phyloP scores from a whole-genome alignment of 768 basidiomycete genomes.

The Leccinum boreale region DNA sequence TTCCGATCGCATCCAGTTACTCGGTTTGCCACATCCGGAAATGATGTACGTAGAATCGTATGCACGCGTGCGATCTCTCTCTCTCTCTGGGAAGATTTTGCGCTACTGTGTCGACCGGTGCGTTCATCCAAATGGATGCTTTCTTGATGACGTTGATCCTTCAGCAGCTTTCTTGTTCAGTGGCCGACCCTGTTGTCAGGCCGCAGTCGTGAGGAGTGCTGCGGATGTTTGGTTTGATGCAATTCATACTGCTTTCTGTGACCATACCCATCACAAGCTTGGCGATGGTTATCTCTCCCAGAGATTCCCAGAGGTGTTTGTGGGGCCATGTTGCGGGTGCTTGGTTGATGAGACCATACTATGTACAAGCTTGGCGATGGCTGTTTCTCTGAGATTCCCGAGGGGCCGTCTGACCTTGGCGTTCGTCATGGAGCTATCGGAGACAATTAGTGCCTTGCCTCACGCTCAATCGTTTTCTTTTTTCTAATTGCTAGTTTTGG shows the following conservation, averaged over 20 bases:
- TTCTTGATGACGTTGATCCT: neutral
- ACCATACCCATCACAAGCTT: neutral
- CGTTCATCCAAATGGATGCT: constrained; percentile 53
- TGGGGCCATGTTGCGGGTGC: constrained; percentile 48
- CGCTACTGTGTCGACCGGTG: constrained; percentile 80
- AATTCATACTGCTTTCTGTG: neutral
- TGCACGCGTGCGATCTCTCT: constrained; percentile 78
- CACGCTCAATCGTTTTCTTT: neutral
- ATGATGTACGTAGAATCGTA: constrained; percentile 93
- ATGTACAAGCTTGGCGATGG: neutral
- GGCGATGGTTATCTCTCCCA: neutral
- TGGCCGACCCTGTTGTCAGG: constrained; percentile 65
- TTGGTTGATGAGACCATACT: constrained; percentile 43
- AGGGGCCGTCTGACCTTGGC: constrained; percentile 2
- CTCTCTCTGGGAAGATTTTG: constrained; percentile 81
- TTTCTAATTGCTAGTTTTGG: neutral
- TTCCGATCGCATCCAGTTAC: constrained; percentile 47
- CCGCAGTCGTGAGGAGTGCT: constrained; percentile 45
- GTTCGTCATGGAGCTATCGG: neutral
- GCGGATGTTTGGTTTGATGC: constrained; percentile 63
- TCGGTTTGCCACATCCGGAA: constrained; percentile 67
- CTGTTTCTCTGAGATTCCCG: too few relatives aligned
- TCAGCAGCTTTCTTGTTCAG: constrained; percentile 78
- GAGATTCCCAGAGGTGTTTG: neutral
- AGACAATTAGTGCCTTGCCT: neutral